A percentile compares a stretch with the other conserved stretches of the same genome.
phyloP scores from a whole-genome alignment of 108 stramenopile genomes.

The Aurantiochytrium sp. region DNA sequence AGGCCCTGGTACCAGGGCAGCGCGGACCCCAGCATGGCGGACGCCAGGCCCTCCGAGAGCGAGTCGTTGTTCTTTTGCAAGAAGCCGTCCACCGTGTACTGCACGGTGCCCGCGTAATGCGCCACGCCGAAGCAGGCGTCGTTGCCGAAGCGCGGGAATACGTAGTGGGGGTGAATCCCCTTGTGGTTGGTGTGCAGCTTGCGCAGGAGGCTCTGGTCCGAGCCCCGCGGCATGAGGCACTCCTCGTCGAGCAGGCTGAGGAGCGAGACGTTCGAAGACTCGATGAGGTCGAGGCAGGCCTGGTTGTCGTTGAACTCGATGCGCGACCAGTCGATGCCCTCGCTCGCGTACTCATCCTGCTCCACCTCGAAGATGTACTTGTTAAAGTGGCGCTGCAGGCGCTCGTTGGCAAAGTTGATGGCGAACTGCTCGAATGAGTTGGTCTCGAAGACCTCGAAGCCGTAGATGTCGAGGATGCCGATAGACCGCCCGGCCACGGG shows the following conservation, averaged over 20 bases:
- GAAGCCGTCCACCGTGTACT: conserved; percentile 79
- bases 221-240: conserved; percentile 28
- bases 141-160: conserved; percentile 79
- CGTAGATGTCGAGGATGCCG: conserved; percentile 58
- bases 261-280: conserved; percentile 62
- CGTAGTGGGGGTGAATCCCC: conserved; percentile 67
- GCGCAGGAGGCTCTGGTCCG: conserved; percentile 35
- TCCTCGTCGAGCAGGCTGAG: conserved; percentile 72
- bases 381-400: conserved; percentile 76
- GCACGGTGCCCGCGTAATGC: conserved; percentile 89
- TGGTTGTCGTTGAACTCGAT: conserved; percentile 96
- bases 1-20: neutral
- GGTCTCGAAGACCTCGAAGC: conserved; percentile 42
- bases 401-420: conserved; percentile 42
- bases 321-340: conserved; percentile 93
- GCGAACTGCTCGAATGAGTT: conserved; percentile 43
- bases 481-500: conserved; percentile 51
- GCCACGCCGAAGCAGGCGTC: conserved; percentile 77
- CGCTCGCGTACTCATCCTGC: conserved; percentile 77
- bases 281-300: conserved; percentile 73
- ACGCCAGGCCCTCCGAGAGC: conserved; percentile 74
- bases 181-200: conserved; percentile 57
- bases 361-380: conserved; percentile 89
- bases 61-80: conserved; percentile 88
- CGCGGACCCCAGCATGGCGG: conserved; percentile 38